These are phyloP conservation scores for Vitis hybrid DNA, from an alignment of 177 flowering plant species.

Conservation along the genomic window DNA sequence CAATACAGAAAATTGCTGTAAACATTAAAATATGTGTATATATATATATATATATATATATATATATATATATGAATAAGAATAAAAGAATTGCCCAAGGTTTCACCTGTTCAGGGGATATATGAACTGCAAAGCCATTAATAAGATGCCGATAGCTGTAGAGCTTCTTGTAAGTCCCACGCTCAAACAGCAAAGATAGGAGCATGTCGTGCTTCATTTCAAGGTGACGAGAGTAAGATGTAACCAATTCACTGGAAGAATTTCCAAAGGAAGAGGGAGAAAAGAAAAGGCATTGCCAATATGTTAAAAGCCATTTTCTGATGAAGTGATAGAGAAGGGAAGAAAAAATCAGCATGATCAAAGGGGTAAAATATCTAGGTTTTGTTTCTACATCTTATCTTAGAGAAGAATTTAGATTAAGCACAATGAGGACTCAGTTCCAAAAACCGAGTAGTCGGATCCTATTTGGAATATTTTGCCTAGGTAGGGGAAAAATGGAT, in stretches of 20 bases:
- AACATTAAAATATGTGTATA: background rate
- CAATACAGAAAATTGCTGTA: background rate
- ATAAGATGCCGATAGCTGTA: constrained; percentile 94
- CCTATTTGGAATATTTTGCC: no score
- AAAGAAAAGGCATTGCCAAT: background rate
- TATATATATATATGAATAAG: background rate
- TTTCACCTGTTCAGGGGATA: constrained; percentile 87
- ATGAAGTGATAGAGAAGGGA: no score
- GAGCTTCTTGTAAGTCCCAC: constrained; percentile 75
- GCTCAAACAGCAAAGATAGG: constrained; percentile 75
- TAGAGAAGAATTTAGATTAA: no score
- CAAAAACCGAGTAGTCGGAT: no score
- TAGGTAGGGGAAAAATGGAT: no score
- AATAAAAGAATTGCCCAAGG: constrained; percentile 4
- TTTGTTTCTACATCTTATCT: no score
- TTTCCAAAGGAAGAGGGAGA: background rate
- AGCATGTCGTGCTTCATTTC: constrained; percentile 92
- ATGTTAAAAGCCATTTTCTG: no score
- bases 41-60: no score
- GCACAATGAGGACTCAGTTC: no score
- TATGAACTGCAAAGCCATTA: constrained; percentile 89
- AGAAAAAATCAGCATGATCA: no score
- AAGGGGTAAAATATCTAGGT: no score
- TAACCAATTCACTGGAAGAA: constrained; percentile 68
- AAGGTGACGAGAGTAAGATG: constrained; percentile 76